These are phyloP conservation scores for Favolaschia claudopus DNA, from an alignment of 768 basidiomycete species.

Conservation along the genomic window DNA sequence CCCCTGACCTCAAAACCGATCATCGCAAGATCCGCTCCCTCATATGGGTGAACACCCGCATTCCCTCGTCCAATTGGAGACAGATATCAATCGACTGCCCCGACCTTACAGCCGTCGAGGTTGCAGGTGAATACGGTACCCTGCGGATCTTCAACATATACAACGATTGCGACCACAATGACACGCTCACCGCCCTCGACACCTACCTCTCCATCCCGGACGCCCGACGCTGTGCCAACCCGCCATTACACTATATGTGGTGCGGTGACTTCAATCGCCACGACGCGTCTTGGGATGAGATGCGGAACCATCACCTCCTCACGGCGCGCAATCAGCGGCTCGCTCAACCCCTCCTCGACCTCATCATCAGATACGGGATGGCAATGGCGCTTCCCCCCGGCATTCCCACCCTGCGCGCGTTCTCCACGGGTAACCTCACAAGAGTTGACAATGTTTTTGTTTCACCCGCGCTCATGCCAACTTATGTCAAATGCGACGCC, in stretches of 20 bases:
- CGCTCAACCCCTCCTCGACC: constrained; percentile 35
- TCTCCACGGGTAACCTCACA: constrained; percentile 40
- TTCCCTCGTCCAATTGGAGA: constrained; percentile 1
- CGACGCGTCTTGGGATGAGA: constrained; percentile 48
- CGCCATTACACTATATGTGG: constrained; percentile 36
- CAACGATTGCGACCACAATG: constrained; percentile 26
- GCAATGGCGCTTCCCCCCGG: constrained; percentile 41
- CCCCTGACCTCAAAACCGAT: too few relatives aligned
- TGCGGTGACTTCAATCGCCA: constrained; percentile 51
- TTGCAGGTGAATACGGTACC: constrained; percentile 21
- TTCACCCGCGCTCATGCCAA: constrained; percentile 24
- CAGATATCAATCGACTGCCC: constrained; percentile 1
- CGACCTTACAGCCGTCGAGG: constrained; percentile 33
- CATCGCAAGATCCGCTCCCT: too few relatives aligned
- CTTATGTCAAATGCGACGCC: constrained; percentile 37
- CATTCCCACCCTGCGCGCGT: constrained; percentile 42
- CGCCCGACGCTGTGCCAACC: neutral
- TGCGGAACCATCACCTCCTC: constrained; percentile 43
- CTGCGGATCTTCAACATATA: constrained; percentile 38
- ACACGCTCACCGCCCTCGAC: neutral
- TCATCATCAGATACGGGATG: constrained; percentile 36
- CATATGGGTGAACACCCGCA: constrained; percentile 1
- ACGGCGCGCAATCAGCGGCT: constrained; percentile 30
- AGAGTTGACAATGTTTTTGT: constrained; percentile 54
- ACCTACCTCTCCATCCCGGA: neutral